phyloP scores from a whole-genome alignment of 805 yeast genomes.

The Metschnikowia similis region DNA sequence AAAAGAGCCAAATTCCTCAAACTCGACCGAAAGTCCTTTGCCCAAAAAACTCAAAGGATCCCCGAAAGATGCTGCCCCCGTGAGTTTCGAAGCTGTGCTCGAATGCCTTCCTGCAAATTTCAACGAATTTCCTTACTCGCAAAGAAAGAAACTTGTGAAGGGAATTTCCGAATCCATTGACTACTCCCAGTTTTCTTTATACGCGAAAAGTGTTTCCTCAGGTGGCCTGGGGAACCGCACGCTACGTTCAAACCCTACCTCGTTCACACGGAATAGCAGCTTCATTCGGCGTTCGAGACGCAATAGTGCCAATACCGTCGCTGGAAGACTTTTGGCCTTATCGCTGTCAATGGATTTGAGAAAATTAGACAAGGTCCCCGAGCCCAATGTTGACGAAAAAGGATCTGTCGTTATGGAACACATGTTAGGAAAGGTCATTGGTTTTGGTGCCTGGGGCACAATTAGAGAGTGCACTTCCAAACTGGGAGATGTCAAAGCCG shows the following conservation, averaged over 20 bases:
- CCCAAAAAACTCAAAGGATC: conserved; percentile 24
- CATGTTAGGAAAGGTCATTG: conserved; percentile 68
- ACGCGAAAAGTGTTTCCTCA: conserved; percentile 33
- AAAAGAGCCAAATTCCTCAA: conserved; percentile 8
- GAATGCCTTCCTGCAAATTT: conserved; percentile 40
- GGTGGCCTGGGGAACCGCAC: conserved; percentile 20
- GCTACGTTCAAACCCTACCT: conserved; percentile 14
- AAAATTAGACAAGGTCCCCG: conserved; percentile 23
- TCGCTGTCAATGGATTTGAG: conserved; percentile 34
- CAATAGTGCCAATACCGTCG: conserved; percentile 35
- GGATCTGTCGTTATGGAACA: conserved; percentile 66
- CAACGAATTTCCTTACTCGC: conserved; percentile 55
- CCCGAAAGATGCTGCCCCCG: conserved; percentile 20
- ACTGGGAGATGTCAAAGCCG: conserved; percentile 45
- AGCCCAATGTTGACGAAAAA: conserved; percentile 51
- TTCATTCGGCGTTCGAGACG: conserved; percentile 28
- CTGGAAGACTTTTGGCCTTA: conserved; percentile 36
- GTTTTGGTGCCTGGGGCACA: conserved; percentile 88
- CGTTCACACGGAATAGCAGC: conserved; percentile 21
- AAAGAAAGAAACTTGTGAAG: conserved; percentile 45
- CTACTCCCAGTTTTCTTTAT: conserved; percentile 40
- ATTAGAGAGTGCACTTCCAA: conserved; percentile 60
- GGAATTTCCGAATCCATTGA: conserved; percentile 38
- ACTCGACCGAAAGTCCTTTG: conserved; percentile 12
- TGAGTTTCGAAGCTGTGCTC: conserved; percentile 39